These are phyloP conservation scores for Zanthoxylum bungeanum DNA, from an alignment of 345 rosid species.

Conservation along the genomic window DNA sequence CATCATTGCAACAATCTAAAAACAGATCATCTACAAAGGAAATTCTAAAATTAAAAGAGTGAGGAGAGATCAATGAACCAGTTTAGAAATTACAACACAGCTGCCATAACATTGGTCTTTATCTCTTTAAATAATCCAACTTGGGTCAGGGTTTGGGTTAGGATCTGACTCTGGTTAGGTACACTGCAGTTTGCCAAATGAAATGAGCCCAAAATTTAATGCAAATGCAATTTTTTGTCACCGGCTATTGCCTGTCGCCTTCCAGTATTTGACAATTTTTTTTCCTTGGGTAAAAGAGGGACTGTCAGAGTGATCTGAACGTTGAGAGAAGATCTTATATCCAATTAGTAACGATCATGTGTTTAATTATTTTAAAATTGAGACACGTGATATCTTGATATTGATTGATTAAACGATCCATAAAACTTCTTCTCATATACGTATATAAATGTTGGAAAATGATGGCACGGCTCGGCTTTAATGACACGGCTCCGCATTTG, in stretches of 20 bases:
- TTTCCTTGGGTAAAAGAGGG: no score
- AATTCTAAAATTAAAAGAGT: neutral
- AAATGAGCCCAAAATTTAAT: conserved; percentile 49
- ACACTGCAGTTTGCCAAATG: no score
- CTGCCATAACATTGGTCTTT: conserved; percentile 34
- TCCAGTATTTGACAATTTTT: conserved; percentile 20
- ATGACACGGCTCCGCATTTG: conserved; percentile 21
- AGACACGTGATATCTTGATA: no score
- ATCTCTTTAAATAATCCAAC: conserved; percentile 63
- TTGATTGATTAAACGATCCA: no score
- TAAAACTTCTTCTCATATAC: no score
- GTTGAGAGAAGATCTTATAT: neutral
- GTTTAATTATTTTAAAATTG: no score
- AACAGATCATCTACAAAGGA: conserved; percentile 25
- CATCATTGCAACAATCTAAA: no score
- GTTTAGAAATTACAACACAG: no score
- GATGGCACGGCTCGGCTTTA: no score
- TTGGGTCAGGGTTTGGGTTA: conserved; percentile 46
- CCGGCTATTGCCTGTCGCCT: conserved; percentile 46
- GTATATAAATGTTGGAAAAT: no score
- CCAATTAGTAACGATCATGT: no score
- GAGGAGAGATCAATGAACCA: conserved; percentile 20
- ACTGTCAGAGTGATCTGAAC: neutral
- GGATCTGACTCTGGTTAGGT: conserved; percentile 69
- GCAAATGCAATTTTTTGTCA: conserved; percentile 44